Evolutionary conservation across 169 alveolate genomes (phyloP), one percentile per base, ranked within the genome.

Genomic region (Eimeria sp.): DNA sequence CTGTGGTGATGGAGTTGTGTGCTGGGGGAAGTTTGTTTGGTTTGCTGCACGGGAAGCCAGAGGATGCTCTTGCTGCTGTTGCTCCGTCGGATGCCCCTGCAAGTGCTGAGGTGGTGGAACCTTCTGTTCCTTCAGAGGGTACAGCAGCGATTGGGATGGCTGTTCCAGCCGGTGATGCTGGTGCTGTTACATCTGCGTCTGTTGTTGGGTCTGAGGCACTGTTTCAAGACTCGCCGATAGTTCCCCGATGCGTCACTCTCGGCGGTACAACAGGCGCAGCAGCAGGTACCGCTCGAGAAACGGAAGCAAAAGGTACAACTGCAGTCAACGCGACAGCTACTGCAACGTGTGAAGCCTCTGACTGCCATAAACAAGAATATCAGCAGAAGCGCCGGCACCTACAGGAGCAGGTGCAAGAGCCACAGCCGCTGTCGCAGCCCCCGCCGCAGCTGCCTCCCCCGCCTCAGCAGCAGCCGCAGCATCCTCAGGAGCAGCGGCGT

Each of bases 1-100:
- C 96, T n/a, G 98, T 98, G 73, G 98, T 98, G 5, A 97, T 98
- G 65, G 99, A 98, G 95, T 97, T 94, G 96, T 98, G 99, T 72
- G 97, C 95, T 25, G 99, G 99, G 49, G 99, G 99, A 18, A 97
- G 98, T 57, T 94, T 98, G 72, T 98, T 98, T 87, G 97, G 96
- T 40, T 95, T 98, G 43, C 97, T 98, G 34, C 99, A 98, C 96
- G 97, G 83, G 65, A 76, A 25, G 43, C 86, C 95, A 14, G 76
- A 63, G n/a, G 67, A 43, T 20, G 80, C 93, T 34, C 93, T 57
- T 34, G 65, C 93, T 57, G 93, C 93, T 61, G 91, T 61, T 14
- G 25, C 27, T 11, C 93, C 80, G 22, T 18, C 49, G 25, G 70
- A 54, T 11, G 73, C 16, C 40, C 54, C 47, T 45, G 91, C 91